A percentile compares a stretch with the other conserved stretches of the same genome.
Evolutionary conservation across 441 rosid species (phyloP).

Genomic region (Daphne laureola): DNA sequence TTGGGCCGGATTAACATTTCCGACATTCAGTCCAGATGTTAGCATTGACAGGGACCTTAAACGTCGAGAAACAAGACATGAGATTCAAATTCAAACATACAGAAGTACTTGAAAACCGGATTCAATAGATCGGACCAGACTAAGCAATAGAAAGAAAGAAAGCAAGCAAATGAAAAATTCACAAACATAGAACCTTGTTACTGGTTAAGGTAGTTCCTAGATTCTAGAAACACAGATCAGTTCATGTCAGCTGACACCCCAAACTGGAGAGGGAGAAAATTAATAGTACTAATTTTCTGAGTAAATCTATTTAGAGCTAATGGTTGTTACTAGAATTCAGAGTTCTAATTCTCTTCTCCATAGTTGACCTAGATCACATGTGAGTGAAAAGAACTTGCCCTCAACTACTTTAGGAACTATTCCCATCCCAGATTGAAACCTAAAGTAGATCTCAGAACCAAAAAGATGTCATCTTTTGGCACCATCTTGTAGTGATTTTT

Average conservation of each 20-base stretch:
- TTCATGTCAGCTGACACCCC: background rate
- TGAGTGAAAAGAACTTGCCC: too few relatives aligned
- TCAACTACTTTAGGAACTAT: too few relatives aligned
- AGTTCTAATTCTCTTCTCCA: too few relatives aligned
- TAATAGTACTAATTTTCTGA: too few relatives aligned
- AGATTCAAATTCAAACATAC: background rate
- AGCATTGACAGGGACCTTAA: conserved; percentile 26
- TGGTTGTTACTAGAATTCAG: too few relatives aligned
- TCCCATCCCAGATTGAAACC: too few relatives aligned
- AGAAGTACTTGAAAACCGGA: background rate
- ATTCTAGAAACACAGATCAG: background rate
- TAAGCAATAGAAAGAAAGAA: background rate
- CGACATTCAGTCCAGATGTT: conserved; percentile 26
- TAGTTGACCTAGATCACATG: too few relatives aligned
- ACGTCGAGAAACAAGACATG: conserved; percentile 8
- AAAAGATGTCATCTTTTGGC: too few relatives aligned
- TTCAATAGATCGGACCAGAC: background rate
- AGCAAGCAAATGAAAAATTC: background rate
- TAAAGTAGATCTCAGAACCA: too few relatives aligned
- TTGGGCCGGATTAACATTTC: conserved; percentile 32
- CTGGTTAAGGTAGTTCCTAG: background rate
- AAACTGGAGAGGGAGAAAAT: too few relatives aligned
- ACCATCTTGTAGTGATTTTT: too few relatives aligned
- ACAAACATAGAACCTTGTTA: background rate
- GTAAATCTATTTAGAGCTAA: too few relatives aligned